Evolutionary conservation across 2,329 filamentous ascomycete species (phyloP).

Genomic region (Trichoderma sp.): DNA sequence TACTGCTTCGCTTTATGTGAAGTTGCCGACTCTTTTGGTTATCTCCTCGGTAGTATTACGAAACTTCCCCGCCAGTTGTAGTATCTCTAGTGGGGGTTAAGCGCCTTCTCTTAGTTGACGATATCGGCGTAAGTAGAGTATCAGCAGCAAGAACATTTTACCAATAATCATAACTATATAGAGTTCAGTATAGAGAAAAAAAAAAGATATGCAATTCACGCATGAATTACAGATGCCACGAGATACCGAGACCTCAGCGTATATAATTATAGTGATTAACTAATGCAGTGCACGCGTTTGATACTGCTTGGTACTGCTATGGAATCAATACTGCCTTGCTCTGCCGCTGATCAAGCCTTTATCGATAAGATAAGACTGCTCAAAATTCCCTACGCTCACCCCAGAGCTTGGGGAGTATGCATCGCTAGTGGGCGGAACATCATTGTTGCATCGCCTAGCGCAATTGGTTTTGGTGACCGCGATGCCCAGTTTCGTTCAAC

Average conservation of each 20-base stretch:
- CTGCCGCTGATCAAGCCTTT: not conserved
- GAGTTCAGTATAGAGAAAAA: not conserved
- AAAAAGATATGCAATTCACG: not conserved
- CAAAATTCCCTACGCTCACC: slow-evolving; percentile 23
- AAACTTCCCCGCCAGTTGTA: slow-evolving; percentile 15
- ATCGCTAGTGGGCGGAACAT: slow-evolving; percentile 41
- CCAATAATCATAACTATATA: not conserved
- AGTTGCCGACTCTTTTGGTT: not conserved
- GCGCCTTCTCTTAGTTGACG: not conserved
- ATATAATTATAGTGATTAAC: not conserved
- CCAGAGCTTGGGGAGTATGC: not conserved
- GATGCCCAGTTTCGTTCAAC: slow-evolving; percentile 45
- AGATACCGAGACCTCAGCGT: no score
- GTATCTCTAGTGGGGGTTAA: slow-evolving; percentile 7
- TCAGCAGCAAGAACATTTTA: not conserved
- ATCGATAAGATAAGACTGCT: slow-evolving; percentile 32
- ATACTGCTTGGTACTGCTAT: no score
- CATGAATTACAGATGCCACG: not conserved
- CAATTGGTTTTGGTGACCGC: slow-evolving; percentile 46
- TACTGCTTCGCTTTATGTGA: not conserved
- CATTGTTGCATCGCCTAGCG: slow-evolving; percentile 46
- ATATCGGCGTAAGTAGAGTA: not conserved
- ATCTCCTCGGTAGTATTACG: slow-evolving; percentile 14
- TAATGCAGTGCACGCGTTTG: no score
- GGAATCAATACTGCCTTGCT: no score